Evolutionary conservation across 2,329 filamentous ascomycete genomes (phyloP), one percentile per base, ranked within the genome.

Genomic region (Boeremia exigua): DNA sequence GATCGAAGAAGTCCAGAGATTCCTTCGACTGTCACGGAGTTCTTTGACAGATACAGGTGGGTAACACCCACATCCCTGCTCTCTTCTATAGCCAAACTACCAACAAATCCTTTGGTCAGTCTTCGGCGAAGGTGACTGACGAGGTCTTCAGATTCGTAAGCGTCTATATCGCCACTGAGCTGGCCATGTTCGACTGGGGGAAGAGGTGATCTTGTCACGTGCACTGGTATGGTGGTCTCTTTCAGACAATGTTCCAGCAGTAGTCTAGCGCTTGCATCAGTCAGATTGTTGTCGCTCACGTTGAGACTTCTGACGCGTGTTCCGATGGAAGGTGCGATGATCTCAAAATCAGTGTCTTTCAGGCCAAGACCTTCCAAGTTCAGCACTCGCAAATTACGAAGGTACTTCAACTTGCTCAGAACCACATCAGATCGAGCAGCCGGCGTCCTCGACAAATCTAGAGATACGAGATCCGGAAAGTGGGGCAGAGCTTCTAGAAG

Each of bases 1-100:
- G 83, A 83, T 44, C 79, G 73, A 10, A 86, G 63, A 5, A 87
- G 73, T 14, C 79, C 80, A 3, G 80, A 82, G 6, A 84, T 72
- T 0, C 83, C 84, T 66, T 86, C 83, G 0, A 84, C 79, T 1
- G 82, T 85, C 5, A 87, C 67, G 3, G 74, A 63, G 53, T 87
- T 88, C 7, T 79, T 79, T 3, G 84, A 78, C 12, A 87, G 78
- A 62, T 85, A 86, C 2, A 88, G 72, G 71, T 88, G 85, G 0
- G 85, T 87, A 33, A 87, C 79, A 2, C 85, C 85, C 9, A 77
- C 73, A 62, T 82, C 77, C 19, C 81, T 78, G 1, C 82, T 74
- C 59, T 85, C 80, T 61, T 87, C 84, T 27, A 86, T 80, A 33
- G 82, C 80, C 28, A 85, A 78, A 45, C 81, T 79, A 9, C 80